A percentile compares a stretch with the other conserved stretches of the same genome.
phyloP scores from a whole-genome alignment of 2,329 filamentous ascomycete genomes.

The Didymella keratinophila region DNA sequence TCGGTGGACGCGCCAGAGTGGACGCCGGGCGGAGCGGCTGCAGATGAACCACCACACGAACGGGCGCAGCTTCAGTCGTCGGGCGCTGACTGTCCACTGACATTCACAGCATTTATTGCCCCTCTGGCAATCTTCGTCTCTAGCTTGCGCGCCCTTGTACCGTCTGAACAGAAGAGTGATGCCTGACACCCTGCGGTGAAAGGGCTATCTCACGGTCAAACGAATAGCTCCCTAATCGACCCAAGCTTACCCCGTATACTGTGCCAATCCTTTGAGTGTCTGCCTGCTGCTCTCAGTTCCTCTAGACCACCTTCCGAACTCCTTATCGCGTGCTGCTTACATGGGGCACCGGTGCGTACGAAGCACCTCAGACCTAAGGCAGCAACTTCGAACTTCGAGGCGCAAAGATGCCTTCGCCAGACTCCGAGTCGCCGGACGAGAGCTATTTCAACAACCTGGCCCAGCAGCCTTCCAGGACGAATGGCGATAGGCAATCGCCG shows the following conservation, averaged over 20 bases:
- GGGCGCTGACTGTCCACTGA: constrained; percentile 19
- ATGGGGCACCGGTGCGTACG: constrained; percentile 8
- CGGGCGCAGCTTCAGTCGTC: constrained; percentile 24
- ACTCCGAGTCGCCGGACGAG: constrained; percentile 53
- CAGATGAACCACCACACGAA: constrained; percentile 23
- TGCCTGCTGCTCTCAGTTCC: not conserved
- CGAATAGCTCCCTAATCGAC: constrained; percentile 1
- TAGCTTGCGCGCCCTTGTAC: constrained; percentile 1
- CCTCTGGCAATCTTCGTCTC: not conserved
- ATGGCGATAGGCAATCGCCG: constrained; percentile 38
- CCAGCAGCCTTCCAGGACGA: constrained; percentile 49
- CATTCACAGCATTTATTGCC: constrained; percentile 5
- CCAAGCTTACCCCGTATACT: constrained; percentile 5
- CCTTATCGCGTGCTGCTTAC: constrained; percentile 16
- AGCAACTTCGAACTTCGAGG: not conserved
- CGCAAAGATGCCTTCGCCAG: constrained; percentile 41
- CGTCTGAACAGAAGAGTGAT: constrained; percentile 11
- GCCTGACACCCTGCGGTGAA: constrained; percentile 19
- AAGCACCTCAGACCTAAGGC: constrained; percentile 14
- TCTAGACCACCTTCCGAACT: not conserved
- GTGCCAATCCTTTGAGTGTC: not conserved
- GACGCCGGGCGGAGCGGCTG: constrained; percentile 32
- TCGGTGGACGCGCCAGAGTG: constrained; percentile 31
- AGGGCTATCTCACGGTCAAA: constrained; percentile 4
- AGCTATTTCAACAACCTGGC: constrained; percentile 65